Evolutionary conservation across 2,329 filamentous ascomycete species (phyloP), one percentile per base, ranked within the genome.

Genomic region (Arachnomyces sp.): DNA sequence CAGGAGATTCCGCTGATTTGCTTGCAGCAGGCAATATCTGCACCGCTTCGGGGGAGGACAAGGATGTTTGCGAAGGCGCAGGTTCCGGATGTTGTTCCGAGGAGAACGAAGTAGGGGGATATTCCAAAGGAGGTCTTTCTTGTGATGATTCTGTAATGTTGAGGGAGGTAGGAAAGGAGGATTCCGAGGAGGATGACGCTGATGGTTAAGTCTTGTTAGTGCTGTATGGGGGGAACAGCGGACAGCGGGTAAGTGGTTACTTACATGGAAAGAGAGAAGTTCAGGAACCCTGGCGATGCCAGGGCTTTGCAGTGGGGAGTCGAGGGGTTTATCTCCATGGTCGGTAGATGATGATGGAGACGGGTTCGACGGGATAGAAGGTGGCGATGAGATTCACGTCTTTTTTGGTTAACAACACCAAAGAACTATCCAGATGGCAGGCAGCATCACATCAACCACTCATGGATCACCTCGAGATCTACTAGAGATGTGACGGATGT

Each of bases 11-110:
- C 77, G 40, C 80, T 85, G 32, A 96, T 77, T 53, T 86, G 78
- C 53, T 74, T 82, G 65, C 92, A 98, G 64, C 92, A 98, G 39
- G 75, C 77, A 45, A 95, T 82, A 59, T 95, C 89, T 42, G 79
- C 74, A 28, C 86, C 78, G 42, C 86, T 95, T 43, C 80, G 77
- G n/a, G 86, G 85, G 11, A 95, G 77, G 1, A 86, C 83, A 39
- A 96, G 70, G 57, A 98, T 95, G 58, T 96, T 96, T 48, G 86
- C 86, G 54, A 98, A 87, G 17, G 86, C 84, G 35, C 84, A 86
- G 38, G 85, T 94, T 52, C 85, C 85, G 6, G 87, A 93, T 1
- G 90, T 90, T 17, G 85, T 86, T 44, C 92, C 92, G n/a, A 98
- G 78, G 2, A 96, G 77, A 48, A 98, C 81, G 59, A 95, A 98